These are phyloP conservation scores for Cryptosporidium parvum DNA, from an alignment of 169 alveolate genomes.

Conservation along the genomic window DNA sequence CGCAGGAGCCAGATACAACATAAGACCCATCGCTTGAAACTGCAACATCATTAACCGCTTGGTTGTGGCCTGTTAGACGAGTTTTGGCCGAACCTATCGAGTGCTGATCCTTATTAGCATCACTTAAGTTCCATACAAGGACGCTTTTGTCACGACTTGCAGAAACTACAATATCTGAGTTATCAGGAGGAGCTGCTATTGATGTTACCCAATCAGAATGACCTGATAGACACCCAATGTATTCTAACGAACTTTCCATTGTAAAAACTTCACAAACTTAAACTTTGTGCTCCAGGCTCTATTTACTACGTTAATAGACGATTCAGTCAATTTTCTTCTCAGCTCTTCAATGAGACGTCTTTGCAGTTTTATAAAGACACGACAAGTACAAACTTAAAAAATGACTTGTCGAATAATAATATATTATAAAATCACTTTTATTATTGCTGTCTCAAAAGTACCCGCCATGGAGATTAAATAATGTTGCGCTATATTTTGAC, in stretches of 20 bases:
- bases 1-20: conserved; percentile 96
- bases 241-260: conserved; percentile 73
- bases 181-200: conserved; percentile 92
- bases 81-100: conserved; percentile 85
- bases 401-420: conserved; percentile 10
- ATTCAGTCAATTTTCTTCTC: not conserved
- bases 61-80: conserved; percentile 92
- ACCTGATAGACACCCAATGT: conserved; percentile 78
- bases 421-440: not conserved
- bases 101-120: conserved; percentile 85
- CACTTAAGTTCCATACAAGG: conserved; percentile 86
- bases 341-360: conserved; percentile 48
- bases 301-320: not conserved
- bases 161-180: conserved; percentile 90
- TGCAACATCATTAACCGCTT: conserved; percentile 93
- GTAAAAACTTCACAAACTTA: conserved; percentile 5
- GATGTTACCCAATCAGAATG: conserved; percentile 96
- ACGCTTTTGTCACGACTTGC: conserved; percentile 91
- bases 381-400: conserved; percentile 14
- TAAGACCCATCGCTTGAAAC: conserved; percentile 94
- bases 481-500: conserved; percentile 8
- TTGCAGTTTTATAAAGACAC: conserved; percentile 45
- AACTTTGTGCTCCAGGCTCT: conserved; percentile 37
- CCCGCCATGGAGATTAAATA: conserved; percentile 9
- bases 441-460: conserved; percentile 31